Percentiles rank a stretch among this genome's conserved stretches.
Conservation (phyloP, 2,329 filamentous ascomycete genomes). For the Byssoonygena ceratinophila region DNA sequence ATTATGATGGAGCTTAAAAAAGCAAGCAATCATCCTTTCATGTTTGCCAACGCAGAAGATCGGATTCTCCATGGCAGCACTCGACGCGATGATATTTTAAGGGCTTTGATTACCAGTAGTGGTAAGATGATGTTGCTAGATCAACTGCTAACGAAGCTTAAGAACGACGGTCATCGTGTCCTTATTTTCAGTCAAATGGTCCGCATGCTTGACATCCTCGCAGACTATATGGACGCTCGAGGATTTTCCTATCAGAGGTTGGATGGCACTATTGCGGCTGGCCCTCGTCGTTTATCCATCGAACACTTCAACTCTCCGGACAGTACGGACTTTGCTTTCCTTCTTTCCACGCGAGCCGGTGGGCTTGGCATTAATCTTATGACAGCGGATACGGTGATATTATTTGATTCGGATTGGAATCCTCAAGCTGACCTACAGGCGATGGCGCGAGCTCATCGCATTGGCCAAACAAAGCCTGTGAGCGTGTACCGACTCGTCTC, state of each 20-base stretch:
- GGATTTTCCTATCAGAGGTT: constrained; percentile 93
- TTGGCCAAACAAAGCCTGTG: constrained; percentile 90
- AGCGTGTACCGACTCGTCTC: constrained; percentile 94
- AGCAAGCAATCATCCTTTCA: constrained; percentile 95
- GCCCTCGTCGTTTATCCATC: constrained; percentile 80
- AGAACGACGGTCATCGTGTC: constrained; percentile 85
- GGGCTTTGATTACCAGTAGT: constrained; percentile 88
- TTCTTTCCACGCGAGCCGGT: constrained; percentile 88
- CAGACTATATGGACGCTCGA: constrained; percentile 82
- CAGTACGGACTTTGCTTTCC: constrained; percentile 91
- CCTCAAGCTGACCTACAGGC: constrained; percentile 95
- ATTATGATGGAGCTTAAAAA: constrained; percentile 99
- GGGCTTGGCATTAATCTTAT: constrained; percentile 91
- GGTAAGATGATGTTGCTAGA: constrained; percentile 99
- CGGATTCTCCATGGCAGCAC: constrained; percentile 70
- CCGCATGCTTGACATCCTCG: constrained; percentile 91
- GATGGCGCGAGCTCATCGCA: constrained; percentile 96
- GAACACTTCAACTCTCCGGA: constrained; percentile 97
- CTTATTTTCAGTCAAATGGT: constrained; percentile 99
- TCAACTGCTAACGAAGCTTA: constrained; percentile 85
- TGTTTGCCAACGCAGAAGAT: constrained; percentile 91
- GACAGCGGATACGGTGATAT: constrained; percentile 88
- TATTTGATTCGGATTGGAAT: constrained; percentile 97
- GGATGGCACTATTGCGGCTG: constrained; percentile 86
- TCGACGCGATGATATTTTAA: constrained; percentile 79